phyloP scores from a whole-genome alignment of 768 basidiomycete species.

The Mycena maculata region DNA sequence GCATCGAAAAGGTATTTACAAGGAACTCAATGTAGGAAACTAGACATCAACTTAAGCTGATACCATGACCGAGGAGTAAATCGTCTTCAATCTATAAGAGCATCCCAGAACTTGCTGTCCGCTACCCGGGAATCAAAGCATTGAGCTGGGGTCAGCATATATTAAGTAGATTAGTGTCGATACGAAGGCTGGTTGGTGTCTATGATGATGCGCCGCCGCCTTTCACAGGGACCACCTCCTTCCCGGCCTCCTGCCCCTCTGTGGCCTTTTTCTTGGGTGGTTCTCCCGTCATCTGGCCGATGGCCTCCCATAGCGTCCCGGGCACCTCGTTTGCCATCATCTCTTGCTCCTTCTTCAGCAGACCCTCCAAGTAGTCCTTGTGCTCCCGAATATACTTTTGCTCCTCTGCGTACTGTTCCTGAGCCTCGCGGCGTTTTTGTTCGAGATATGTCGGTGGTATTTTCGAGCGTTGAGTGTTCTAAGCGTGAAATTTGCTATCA shows the following conservation, averaged over 20 bases:
- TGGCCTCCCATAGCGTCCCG: constrained; percentile 60
- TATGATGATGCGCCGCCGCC: constrained; percentile 14
- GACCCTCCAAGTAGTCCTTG: constrained; percentile 57
- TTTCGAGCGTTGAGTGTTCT: constrained; percentile 36
- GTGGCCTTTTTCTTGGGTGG: constrained; percentile 18
- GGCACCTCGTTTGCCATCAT: constrained; percentile 59
- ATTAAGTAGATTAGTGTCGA: constrained; percentile 33
- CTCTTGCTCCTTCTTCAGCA: constrained; percentile 53
- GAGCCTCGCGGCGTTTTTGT: constrained; percentile 63
- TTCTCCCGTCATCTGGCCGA: constrained; percentile 45
- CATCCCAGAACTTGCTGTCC: too few relatives aligned
- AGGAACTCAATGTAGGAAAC: not conserved
- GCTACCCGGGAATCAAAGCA: not conserved
- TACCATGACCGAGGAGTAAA: not conserved
- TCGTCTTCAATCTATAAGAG: too few relatives aligned
- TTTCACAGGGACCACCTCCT: not conserved
- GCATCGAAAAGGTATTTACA: not conserved
- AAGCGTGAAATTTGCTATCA: not conserved
- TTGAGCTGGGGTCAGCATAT: constrained; percentile 22
- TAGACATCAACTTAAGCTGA: not conserved
- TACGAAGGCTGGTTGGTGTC: constrained; percentile 14
- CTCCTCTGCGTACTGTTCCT: constrained; percentile 60
- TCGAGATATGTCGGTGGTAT: constrained; percentile 66
- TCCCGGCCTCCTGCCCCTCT: not conserved
- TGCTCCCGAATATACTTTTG: constrained; percentile 61